Conservation (phyloP, 148 eudicot genomes). For the Camellia japonica region DNA sequence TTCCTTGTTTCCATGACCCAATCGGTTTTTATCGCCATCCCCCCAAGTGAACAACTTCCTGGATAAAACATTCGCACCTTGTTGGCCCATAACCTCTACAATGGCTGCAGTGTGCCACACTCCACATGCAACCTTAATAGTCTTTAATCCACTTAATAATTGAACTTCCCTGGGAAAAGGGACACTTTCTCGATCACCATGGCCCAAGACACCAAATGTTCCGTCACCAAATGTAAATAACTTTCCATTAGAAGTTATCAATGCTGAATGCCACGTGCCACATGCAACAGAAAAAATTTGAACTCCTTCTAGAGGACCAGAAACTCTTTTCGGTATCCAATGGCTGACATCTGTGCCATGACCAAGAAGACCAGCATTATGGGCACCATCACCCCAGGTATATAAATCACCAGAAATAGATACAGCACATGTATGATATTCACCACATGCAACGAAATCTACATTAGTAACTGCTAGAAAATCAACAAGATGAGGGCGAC, state of each 20-base stretch:
- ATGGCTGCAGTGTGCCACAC: slow-evolving; percentile 93
- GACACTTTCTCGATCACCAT: slow-evolving; percentile 62
- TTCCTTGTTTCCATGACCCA: slow-evolving; percentile 75
- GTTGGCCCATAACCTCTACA: slow-evolving; percentile 50
- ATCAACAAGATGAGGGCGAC: slow-evolving; percentile 63
- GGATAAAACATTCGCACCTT: slow-evolving; percentile 35
- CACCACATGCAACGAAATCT: slow-evolving; percentile 78
- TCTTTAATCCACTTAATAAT: slow-evolving; percentile 50
- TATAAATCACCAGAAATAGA: slow-evolving; percentile 73
- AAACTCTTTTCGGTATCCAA: slow-evolving; percentile 81
- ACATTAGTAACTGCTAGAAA: slow-evolving; percentile 60
- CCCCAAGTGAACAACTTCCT: slow-evolving; percentile 89
- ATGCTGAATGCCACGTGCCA: slow-evolving; percentile 82
- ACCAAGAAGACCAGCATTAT: slow-evolving; percentile 77
- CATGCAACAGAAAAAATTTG: slow-evolving; percentile 68
- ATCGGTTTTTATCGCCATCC: slow-evolving; percentile 69
- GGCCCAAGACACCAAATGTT: slow-evolving; percentile 81
- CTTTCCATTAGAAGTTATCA: slow-evolving; percentile 54
- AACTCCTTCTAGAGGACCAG: slow-evolving; percentile 73
- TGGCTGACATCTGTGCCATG: slow-evolving; percentile 80
- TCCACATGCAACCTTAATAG: slow-evolving; percentile 77
- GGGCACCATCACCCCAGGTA: slow-evolving; percentile 83
- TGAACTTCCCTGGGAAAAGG: slow-evolving; percentile 67
- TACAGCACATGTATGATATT: slow-evolving; percentile 74
- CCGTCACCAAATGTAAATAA: slow-evolving; percentile 90